Evolutionary conservation across 345 rosid species (phyloP).

Genomic region (Gossypium herbaceum): DNA sequence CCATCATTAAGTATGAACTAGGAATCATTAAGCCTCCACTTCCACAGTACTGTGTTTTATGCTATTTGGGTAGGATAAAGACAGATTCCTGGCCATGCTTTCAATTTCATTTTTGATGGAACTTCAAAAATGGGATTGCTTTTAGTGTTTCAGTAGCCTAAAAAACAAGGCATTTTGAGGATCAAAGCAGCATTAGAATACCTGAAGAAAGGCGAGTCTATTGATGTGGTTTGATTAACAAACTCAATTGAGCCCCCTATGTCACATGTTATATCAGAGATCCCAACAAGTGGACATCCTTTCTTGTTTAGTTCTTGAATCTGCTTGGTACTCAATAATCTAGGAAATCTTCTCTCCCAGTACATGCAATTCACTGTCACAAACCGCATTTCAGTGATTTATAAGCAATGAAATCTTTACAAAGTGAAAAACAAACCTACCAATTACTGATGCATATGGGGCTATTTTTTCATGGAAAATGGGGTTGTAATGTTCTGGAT

Average conservation of each 20-base stretch:
- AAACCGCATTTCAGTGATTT: slow-evolving; percentile 8
- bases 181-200: slow-evolving; percentile 17
- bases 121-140: neutral
- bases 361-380: slow-evolving; percentile 89
- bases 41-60: neutral
- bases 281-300: slow-evolving; percentile 78
- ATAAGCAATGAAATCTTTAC: neutral
- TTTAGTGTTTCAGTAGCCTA: no score
- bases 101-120: neutral
- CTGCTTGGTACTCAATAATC: slow-evolving; percentile 63
- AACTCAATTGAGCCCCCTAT: slow-evolving; percentile 83
- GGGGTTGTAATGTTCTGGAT: slow-evolving; percentile 83
- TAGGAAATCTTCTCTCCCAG: slow-evolving; percentile 91
- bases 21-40: neutral
- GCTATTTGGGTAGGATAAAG: no score
- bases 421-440: slow-evolving; percentile 31
- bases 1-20: neutral
- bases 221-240: slow-evolving; percentile 62
- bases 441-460: slow-evolving; percentile 77
- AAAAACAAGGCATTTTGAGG: neutral
- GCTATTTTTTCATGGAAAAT: slow-evolving; percentile 70
- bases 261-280: slow-evolving; percentile 90
- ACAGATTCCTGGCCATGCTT: neutral
- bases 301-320: slow-evolving; percentile 52
- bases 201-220: slow-evolving; percentile 92